Evolutionary conservation across 228 moss, liverwort and hornwort genomes (phyloP).

Genomic region (Sphagnum magellanicum): DNA sequence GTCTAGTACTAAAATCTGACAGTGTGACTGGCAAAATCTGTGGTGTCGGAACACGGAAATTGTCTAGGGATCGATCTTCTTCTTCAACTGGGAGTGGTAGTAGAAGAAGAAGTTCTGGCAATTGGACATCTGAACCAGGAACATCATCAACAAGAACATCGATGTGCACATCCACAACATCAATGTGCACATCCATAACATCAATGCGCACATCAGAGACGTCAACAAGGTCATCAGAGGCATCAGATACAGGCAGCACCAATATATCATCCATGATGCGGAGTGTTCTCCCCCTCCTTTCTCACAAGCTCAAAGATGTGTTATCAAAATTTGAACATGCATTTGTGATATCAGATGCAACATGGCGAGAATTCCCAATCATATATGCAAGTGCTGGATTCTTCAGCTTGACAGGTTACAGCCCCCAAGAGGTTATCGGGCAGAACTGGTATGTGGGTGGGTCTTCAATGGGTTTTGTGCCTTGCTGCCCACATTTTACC

Average conservation of each 20-base stretch:
- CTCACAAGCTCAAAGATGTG: slow-evolving; percentile 54
- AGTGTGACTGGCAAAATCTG: slow-evolving; percentile 25
- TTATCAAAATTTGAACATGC: slow-evolving; percentile 48
- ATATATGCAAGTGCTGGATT: slow-evolving; percentile 65
- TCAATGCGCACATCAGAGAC: slow-evolving; percentile 41
- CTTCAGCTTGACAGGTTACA: slow-evolving; percentile 49
- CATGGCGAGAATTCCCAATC: slow-evolving; percentile 42
- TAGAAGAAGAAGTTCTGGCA: too few species aligned
- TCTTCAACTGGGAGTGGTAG: not conserved
- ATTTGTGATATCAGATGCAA: slow-evolving; percentile 60
- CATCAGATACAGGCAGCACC: slow-evolving; percentile 52
- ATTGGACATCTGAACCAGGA: too few species aligned
- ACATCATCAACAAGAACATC: not conserved
- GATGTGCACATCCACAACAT: slow-evolving; percentile 18
- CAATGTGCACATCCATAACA: slow-evolving; percentile 5
- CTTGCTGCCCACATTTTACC: too few species aligned
- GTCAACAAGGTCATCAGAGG: slow-evolving; percentile 53
- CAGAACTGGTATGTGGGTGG: slow-evolving; percentile 18
- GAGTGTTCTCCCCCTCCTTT: slow-evolving; percentile 43
- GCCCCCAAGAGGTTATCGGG: slow-evolving; percentile 37
- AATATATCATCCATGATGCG: slow-evolving; percentile 8
- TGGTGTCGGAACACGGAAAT: slow-evolving; percentile 32
- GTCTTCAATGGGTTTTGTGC: too few species aligned
- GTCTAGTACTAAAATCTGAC: slow-evolving; percentile 40
- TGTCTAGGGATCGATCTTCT: not conserved